phyloP scores from a whole-genome alignment of 306 rosid genomes.

The Vicia villosa region DNA sequence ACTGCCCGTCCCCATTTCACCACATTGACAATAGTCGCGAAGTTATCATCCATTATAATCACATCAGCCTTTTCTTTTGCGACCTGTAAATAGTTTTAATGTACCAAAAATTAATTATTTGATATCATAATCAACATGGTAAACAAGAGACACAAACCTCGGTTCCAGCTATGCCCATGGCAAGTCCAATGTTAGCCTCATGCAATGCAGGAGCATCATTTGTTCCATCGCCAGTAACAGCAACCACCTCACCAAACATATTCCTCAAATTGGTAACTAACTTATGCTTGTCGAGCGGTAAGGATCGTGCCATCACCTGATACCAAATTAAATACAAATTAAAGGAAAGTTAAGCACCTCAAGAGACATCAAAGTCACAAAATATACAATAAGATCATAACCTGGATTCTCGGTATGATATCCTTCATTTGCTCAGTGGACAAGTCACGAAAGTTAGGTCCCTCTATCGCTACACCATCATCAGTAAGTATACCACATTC shows the following conservation, averaged over 20 bases:
- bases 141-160: constrained; percentile 61
- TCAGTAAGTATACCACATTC: constrained; percentile 93
- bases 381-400: constrained; percentile 36
- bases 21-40: constrained; percentile 78
- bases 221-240: constrained; percentile 98
- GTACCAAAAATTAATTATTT: constrained; percentile 10
- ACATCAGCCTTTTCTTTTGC: constrained; percentile 96
- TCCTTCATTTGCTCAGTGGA: constrained; percentile 64
- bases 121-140: neutral
- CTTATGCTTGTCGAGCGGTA: constrained; percentile 76
- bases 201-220: constrained; percentile 96
- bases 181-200: constrained; percentile 96
- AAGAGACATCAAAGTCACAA: constrained; percentile 21
- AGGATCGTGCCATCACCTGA: constrained; percentile 97
- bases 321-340: constrained; percentile 39
- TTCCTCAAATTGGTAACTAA: constrained; percentile 71
- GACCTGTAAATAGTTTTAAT: constrained; percentile 59
- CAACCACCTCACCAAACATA: constrained; percentile 82
- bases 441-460: constrained; percentile 61
- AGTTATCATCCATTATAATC: constrained; percentile 88
- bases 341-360: constrained; percentile 30
- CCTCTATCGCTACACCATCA: constrained; percentile 81
- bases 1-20: constrained; percentile 97
- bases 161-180: constrained; percentile 99
- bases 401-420: constrained; percentile 83